Conservation (phyloP, 805 yeast genomes). For the Yamadazyma philogaea region DNA sequence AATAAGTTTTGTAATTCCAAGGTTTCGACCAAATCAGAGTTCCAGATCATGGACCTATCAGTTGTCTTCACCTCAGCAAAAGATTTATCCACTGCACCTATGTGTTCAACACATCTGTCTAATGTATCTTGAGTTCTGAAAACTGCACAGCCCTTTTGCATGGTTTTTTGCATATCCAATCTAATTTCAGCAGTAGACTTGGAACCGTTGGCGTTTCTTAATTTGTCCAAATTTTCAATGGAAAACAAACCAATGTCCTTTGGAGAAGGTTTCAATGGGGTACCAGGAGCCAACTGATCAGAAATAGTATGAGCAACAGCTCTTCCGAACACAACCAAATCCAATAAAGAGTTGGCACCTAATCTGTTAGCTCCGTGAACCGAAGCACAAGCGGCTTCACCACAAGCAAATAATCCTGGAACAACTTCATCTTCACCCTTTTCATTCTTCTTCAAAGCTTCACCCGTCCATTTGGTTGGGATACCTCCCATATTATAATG, state of each 20-base stretch:
- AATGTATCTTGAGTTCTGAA: slow-evolving; percentile 91
- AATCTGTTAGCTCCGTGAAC: slow-evolving; percentile 99
- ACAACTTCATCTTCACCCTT: slow-evolving; percentile 87
- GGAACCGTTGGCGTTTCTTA: slow-evolving; percentile 83
- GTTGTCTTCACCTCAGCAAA: slow-evolving; percentile 78
- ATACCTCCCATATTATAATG: slow-evolving; percentile 99
- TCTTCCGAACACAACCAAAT: slow-evolving; percentile 96
- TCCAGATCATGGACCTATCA: slow-evolving; percentile 98
- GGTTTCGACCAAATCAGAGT: slow-evolving; percentile 94
- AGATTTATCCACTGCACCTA: slow-evolving; percentile 69
- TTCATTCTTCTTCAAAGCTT: slow-evolving; percentile 78
- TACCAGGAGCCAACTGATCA: slow-evolving; percentile 81
- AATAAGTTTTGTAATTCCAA: slow-evolving; percentile 93
- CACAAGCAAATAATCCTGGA: slow-evolving; percentile 94
- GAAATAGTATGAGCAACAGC: slow-evolving; percentile 93
- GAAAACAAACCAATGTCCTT: slow-evolving; percentile 87
- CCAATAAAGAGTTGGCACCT: slow-evolving; percentile 96
- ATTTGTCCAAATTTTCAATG: slow-evolving; percentile 81
- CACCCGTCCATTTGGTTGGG: slow-evolving; percentile 97
- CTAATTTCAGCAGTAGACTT: slow-evolving; percentile 85
- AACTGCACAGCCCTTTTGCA: slow-evolving; percentile 97
- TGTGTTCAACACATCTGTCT: slow-evolving; percentile 85
- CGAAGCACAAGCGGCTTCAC: slow-evolving; percentile 99
- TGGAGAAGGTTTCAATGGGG: slow-evolving; percentile 78
- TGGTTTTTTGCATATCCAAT: slow-evolving; percentile 87